phyloP scores from a whole-genome alignment of 2,329 filamentous ascomycete species.

The Cyphellophora europaea region DNA sequence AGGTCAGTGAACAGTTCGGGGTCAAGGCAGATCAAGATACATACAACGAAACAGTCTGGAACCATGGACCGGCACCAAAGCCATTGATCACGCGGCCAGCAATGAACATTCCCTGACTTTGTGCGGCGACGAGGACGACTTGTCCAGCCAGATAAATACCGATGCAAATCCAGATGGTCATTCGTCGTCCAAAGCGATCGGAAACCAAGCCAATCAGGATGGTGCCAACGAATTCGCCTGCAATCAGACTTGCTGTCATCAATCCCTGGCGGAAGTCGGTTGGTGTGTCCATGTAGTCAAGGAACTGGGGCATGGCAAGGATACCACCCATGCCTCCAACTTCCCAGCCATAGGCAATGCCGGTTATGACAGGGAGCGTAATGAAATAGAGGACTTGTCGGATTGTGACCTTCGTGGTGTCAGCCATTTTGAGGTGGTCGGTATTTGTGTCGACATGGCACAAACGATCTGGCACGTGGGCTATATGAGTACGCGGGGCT shows the following conservation, averaged over 20 bases:
- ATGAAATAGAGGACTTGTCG: background rate
- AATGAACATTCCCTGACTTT: slow-evolving; percentile 8
- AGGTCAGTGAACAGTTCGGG: background rate
- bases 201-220: slow-evolving; percentile 25
- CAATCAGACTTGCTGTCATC: background rate
- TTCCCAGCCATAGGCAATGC: background rate
- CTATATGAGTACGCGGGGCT: too few species aligned
- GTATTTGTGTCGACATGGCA: too few species aligned
- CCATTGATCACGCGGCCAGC: slow-evolving; percentile 9
- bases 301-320: background rate
- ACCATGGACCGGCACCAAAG: slow-evolving; percentile 5
- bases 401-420: background rate
- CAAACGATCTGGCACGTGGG: too few species aligned
- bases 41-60: slow-evolving; percentile 1
- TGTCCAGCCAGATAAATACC: background rate
- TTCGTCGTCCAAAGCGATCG: slow-evolving; percentile 23
- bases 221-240: slow-evolving; percentile 19
- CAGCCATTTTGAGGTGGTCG: too few species aligned
- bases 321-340: background rate
- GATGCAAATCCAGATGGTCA: slow-evolving; percentile 15
- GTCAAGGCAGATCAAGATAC: slow-evolving; percentile 3
- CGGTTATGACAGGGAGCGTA: background rate
- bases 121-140: background rate
- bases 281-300: background rate
- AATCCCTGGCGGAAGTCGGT: background rate